Percentiles rank a stretch among this genome's conserved stretches.
These are phyloP conservation scores for Pseudogymnoascus sp. DNA, from an alignment of 2,329 filamentous ascomycete genomes.

Conservation along the genomic window DNA sequence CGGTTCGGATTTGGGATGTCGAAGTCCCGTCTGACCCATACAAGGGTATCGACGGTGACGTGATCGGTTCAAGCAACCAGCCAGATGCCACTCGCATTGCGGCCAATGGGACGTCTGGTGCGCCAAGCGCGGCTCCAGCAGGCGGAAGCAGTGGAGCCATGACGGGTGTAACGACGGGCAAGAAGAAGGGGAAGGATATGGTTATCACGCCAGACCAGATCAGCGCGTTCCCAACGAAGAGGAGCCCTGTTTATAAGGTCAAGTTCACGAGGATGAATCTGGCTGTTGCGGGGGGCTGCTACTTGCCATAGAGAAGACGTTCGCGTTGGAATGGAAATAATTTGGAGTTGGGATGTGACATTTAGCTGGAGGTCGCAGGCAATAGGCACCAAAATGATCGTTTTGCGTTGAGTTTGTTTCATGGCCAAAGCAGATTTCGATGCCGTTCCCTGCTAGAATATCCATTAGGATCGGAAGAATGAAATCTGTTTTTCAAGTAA, in stretches of 20 bases:
- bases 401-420: not conserved
- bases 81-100: slow-evolving; percentile 45
- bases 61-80: slow-evolving; percentile 35
- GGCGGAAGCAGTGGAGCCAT: slow-evolving; percentile 26
- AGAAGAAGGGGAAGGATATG: slow-evolving; percentile 84
- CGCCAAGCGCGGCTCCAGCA: slow-evolving; percentile 22
- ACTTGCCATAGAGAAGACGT: slow-evolving; percentile 26
- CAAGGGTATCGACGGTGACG: slow-evolving; percentile 42
- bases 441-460: not conserved
- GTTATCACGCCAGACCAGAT: slow-evolving; percentile 91
- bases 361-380: slow-evolving; percentile 3
- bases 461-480: not conserved
- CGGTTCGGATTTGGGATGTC: slow-evolving; percentile 91
- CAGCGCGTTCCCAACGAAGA: slow-evolving; percentile 90
- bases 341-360: slow-evolving; percentile 3
- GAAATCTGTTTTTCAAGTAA: not conserved
- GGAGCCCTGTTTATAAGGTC: slow-evolving; percentile 87
- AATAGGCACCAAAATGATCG: not conserved
- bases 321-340: not conserved
- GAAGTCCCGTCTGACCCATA: slow-evolving; percentile 60
- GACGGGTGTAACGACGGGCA: slow-evolving; percentile 31
- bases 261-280: slow-evolving; percentile 94
- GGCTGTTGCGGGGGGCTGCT: slow-evolving; percentile 74
- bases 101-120: slow-evolving; percentile 37
- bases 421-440: not conserved